Evolutionary conservation across 1,139 yeast species (phyloP).

Genomic region (Blastobotrys arbuscula): DNA sequence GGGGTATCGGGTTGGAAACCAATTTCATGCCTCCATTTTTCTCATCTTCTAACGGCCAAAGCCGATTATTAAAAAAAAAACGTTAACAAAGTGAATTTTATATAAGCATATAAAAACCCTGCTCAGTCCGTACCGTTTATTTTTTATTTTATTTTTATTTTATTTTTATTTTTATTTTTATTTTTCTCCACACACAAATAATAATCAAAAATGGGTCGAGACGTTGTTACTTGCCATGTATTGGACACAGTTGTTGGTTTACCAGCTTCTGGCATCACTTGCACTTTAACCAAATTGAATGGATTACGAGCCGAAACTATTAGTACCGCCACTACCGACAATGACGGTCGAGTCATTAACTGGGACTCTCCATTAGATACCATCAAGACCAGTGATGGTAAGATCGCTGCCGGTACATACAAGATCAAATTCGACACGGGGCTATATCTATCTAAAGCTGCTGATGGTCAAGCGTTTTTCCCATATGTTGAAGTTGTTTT

Average conservation of each 20-base stretch:
- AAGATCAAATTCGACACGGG: constrained; percentile 72
- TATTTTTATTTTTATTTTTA: not conserved
- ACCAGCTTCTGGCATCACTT: constrained; percentile 63
- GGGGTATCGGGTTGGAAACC: no score
- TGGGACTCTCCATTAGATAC: constrained; percentile 45
- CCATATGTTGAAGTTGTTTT: constrained; percentile 80
- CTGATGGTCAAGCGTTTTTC: constrained; percentile 46
- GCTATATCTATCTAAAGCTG: constrained; percentile 46
- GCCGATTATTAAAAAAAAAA: not conserved
- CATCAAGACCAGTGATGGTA: constrained; percentile 37
- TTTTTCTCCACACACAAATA: not conserved
- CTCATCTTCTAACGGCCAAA: constrained; percentile 2
- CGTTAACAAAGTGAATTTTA: not conserved
- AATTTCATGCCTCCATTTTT: no score
- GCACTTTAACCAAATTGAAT: constrained; percentile 29
- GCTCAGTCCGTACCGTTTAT: not conserved
- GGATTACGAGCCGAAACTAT: constrained; percentile 24
- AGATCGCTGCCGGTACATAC: constrained; percentile 50
- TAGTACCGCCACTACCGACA: constrained; percentile 62
- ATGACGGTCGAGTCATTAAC: constrained; percentile 67
- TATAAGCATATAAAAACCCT: not conserved
- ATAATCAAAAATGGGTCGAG: constrained; percentile 19
- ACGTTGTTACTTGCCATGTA: constrained; percentile 80
- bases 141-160: not conserved
- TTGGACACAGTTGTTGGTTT: constrained; percentile 77